phyloP scores from a whole-genome alignment of 2,329 filamentous ascomycete genomes.

The Aureobasidium sp. region DNA sequence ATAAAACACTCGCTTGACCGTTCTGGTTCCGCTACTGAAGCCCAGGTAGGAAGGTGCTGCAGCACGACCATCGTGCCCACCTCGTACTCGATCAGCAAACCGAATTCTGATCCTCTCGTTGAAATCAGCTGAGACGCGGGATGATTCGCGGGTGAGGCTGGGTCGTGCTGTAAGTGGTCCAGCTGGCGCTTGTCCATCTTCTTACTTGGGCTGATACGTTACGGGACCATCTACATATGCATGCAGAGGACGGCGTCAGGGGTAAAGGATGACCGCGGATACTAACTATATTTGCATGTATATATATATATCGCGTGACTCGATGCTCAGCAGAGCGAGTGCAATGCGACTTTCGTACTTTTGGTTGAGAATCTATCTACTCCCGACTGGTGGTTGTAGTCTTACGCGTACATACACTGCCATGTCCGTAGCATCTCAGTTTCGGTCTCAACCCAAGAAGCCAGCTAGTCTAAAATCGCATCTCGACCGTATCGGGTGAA shows the following conservation, averaged over 20 bases:
- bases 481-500: too few species aligned
- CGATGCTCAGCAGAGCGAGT: too few species aligned
- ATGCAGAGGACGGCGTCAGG: not conserved
- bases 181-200: not conserved
- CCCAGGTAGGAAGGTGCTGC: not conserved
- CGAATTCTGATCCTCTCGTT: not conserved
- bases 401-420: not conserved
- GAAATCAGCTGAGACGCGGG: not conserved
- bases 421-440: not conserved
- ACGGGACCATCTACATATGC: not conserved
- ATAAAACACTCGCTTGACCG: not conserved
- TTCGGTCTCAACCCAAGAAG: too few species aligned
- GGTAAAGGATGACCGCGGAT: not conserved
- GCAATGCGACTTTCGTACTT: not conserved
- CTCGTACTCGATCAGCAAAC: not conserved
- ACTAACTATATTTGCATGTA: not conserved
- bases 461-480: too few species aligned
- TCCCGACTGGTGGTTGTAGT: not conserved
- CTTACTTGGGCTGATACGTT: not conserved
- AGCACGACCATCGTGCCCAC: not conserved
- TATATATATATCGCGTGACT: not conserved
- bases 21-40: not conserved
- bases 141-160: not conserved
- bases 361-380: not conserved
- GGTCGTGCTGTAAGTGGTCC: not conserved